Base-by-base conservation (phyloP, 1,139 yeast species). In the Geotrichum carabidarum region DNA sequence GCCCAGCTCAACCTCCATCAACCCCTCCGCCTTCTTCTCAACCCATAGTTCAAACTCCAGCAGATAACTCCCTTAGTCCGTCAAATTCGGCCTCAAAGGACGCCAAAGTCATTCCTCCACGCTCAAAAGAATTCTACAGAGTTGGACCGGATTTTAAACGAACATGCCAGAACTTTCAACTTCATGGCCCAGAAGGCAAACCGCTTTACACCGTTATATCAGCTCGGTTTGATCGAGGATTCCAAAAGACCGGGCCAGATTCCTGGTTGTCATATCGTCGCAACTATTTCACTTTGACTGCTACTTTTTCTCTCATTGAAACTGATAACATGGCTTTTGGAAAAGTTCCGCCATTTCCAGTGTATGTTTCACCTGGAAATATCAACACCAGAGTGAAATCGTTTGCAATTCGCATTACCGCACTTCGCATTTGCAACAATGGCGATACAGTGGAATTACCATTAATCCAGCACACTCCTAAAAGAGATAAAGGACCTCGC, bases 161-260 rank as follows among this genome's bases (percentile, higher is more conserved):
- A 12, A 56, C 58, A 1, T 44, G 36, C 12, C 58, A 56, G 43
- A 53, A 50, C 36, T 53, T 56, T 34, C 43, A 52, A n/a, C 50
- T 56, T 12, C 38, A 30, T 30, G 54, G 48, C 37, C 47, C 58
- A 6, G 9, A 22, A 2, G 54, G 54, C 17, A 47, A 53, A 8
- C 48, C 44, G 4, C 38, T 56, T n/a, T 56, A 53, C 27, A 42
- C 54, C 1, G 44, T 56, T 4, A 37, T 56, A 12, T 50, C 56
- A 9, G 51, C 54, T n/a, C 53, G 58, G 27, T 49, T 56, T 12
- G 58, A 56, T 36, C 55, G 58, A 14, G 58, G 58, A 7, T 56
- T 56, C 15, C 58, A 53, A 38, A 43, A 43, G 27, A 44, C 49
- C 9, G 52, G 42, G 8, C 36, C 42, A n/a, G 54, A 50, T 34